Evolutionary conservation across 2,329 filamentous ascomycete genomes (phyloP), one percentile per base, ranked within the genome.

Genomic region (Didymella sp.): DNA sequence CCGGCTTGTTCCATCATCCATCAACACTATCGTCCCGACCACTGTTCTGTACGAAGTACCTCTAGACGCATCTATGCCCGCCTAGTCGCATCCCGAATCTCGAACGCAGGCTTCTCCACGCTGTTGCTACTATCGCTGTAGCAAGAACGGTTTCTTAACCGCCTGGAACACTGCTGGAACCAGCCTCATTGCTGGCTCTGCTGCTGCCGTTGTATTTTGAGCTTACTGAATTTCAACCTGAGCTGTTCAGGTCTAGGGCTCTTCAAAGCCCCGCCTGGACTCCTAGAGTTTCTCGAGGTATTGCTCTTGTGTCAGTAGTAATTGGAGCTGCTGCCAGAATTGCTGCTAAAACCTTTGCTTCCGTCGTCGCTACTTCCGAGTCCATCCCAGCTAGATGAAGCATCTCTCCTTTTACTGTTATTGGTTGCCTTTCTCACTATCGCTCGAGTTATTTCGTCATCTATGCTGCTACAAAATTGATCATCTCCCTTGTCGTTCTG

Each of bases 21-120:
- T 22, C 19, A 28, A 19, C 11, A 28, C 27, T 8, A 31, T 9
- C 24, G 19, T 15, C 9, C 22, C 46, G 15, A 12, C 25, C 22
- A 8, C 27, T 24, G 6, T 22, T 2, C 27, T 17, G 12, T 13
- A n/a, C n/a, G n/a, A n/a, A n/a, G n/a, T n/a, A 12, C 7, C 24
- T 24, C n/a, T 21, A 25, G 8, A 28, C 21, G 11, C 6, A 9
- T 17, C 27, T 28, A 47, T 28, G n/a, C 43, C 9, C 28, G 35
- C 28, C 43, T 54, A 17, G 19, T 33, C 11, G 37, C 43, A n/a
- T 43, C 28, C 35, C 43, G 35, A 6, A 37, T 47, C 21, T 35
- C 22, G 43, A 53, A 53, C 22, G 35, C 28, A 27, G 27, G 51
- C 51, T 35, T 47, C 27, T 42, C 43, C 21, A 22, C 25, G 6